Evolutionary conservation across 352 stramenopile species (phyloP), one percentile per base, ranked within the genome.

Genomic region (Pythium vanterpoolii): DNA sequence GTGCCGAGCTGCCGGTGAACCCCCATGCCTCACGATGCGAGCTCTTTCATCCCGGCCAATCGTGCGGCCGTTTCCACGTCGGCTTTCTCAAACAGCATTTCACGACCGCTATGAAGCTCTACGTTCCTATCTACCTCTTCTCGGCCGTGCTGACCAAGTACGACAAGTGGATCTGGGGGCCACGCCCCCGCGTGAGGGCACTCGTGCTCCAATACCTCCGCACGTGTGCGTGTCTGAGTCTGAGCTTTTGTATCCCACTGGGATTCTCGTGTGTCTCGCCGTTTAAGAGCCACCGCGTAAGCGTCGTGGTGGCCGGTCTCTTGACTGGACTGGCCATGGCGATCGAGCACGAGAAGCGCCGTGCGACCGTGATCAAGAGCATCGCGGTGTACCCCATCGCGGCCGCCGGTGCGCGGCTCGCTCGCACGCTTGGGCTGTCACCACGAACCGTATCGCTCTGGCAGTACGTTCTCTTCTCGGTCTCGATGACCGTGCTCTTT

Each of bases 71-170:
- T 28, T 90, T 89, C 62, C 78, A 89, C 59, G 13, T 24, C 1
- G 38, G 61, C 21, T 84, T 76, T 42, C 74, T 87, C 21, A 23
- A 50, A n/a, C 58, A 66, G 13, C 69, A 76, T 38, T 77, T 88
- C 53, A 67, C 47, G 34, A 72, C 73, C 8, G 68, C 81, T 4
- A 71, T 79, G 48, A 74, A 75, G 48, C 59, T 90, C n/a, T 87
- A 87, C 59, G 68, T 89, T 18, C 79, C 81, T 24, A 88, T 90
- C 69, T 90, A 90, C 71, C 61, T 79, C 14, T 39, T 81, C 56
- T 87, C 78, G 21, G 68, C 73, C 19, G 69, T 87, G 54, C 60
- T 79, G n/a, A 63, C 74, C 16, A 82, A 86, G 60, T 89, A 87
- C 66, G 87, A 86, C 57, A 70, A 68, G 39, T 90, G 81, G 81